Evolutionary conservation across 2,329 filamentous ascomycete species (phyloP).

Genomic region (Beauveria sp.): DNA sequence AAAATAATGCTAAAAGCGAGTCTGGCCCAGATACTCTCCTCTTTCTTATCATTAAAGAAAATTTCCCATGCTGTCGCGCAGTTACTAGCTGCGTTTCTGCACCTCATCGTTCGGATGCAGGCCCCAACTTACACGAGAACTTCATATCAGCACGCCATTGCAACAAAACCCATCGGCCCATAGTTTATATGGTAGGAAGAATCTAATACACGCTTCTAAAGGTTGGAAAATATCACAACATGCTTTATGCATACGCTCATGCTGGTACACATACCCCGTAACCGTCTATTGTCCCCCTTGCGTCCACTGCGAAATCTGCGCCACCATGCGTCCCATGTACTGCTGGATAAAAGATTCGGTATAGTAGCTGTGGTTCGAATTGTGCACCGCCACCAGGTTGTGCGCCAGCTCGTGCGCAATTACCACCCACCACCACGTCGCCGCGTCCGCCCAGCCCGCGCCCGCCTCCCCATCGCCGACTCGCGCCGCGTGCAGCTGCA

Average conservation of each 20-base stretch:
- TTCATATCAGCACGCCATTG: no score
- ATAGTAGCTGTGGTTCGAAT: conserved; percentile 74
- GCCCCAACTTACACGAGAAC: no score
- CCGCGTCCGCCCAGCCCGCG: conserved; percentile 56
- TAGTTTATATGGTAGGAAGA: neutral
- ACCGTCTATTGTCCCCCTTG: neutral
- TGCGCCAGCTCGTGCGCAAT: conserved; percentile 92
- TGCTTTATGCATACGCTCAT: neutral
- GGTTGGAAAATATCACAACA: neutral
- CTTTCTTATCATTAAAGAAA: no score
- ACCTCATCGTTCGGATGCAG: no score
- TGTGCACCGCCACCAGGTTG: conserved; percentile 76
- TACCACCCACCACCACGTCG: conserved; percentile 91
- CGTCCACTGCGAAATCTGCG: conserved; percentile 29
- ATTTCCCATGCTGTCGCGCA: no score
- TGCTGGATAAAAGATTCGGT: conserved; percentile 74
- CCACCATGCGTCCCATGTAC: conserved; percentile 66
- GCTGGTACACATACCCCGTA: neutral
- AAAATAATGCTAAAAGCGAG: neutral
- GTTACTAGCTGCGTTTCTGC: no score
- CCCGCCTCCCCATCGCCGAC: conserved; percentile 24
- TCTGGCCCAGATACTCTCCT: no score
- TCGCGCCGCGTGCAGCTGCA: conserved; percentile 61
- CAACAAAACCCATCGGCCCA: no score
- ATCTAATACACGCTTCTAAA: neutral